Evolutionary conservation across 768 basidiomycete species (phyloP).

Genomic region (Coprinopsis sp.): DNA sequence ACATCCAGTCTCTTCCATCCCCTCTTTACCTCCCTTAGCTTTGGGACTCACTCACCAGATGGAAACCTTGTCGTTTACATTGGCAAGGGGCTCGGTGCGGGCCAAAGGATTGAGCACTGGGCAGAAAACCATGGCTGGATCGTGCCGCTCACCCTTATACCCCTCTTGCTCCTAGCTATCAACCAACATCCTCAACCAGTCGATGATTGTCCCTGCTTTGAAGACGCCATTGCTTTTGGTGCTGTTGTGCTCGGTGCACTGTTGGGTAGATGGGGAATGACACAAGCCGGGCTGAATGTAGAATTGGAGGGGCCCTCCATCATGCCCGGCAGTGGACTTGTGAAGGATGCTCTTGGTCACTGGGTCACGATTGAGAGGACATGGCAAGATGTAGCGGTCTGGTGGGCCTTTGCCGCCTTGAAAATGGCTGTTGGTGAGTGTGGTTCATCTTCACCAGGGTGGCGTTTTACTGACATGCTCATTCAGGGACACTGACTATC

Average conservation of each 20-base stretch:
- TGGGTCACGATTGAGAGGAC: conserved; percentile 35
- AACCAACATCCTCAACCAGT: conserved; percentile 92
- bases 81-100: conserved; percentile 35
- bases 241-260: conserved; percentile 76
- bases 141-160: conserved; percentile 59
- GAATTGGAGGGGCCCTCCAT: conserved; percentile 21
- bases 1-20: conserved; percentile 26
- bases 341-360: conserved; percentile 20
- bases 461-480: background rate
- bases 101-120: conserved; percentile 32
- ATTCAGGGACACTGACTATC: conserved; percentile 71
- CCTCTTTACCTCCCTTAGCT: conserved; percentile 20
- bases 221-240: conserved; percentile 92
- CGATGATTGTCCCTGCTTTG: conserved; percentile 97
- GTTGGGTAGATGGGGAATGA: conserved; percentile 62
- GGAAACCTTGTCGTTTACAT: conserved; percentile 26
- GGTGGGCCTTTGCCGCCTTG: conserved; percentile 42
- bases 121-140: conserved; percentile 35
- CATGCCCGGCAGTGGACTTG: conserved; percentile 59
- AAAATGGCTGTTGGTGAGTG: conserved; percentile 44
- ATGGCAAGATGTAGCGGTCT: conserved; percentile 36
- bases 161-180: conserved; percentile 67
- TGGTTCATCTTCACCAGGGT: background rate
- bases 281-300: conserved; percentile 36
- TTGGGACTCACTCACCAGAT: conserved; percentile 16